Percentiles rank a stretch among this genome's conserved stretches.
Evolutionary conservation across 345 rosid species (phyloP).

Genomic region (Zanthoxylum bungeanum): DNA sequence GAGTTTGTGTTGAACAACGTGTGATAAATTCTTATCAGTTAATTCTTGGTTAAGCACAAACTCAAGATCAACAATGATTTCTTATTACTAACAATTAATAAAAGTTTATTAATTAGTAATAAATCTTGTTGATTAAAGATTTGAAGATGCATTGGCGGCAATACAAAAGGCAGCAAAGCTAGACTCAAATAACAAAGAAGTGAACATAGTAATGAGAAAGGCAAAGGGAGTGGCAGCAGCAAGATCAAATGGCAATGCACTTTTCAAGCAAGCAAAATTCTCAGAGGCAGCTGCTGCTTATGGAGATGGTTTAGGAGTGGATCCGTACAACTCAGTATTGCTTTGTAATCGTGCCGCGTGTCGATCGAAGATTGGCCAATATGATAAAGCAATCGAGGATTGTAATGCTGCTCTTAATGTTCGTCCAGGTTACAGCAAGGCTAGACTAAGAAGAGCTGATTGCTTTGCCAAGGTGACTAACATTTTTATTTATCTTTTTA

Average conservation of each 20-base stretch:
- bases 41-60: no score
- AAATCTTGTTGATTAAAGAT: slow-evolving; percentile 31
- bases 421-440: slow-evolving; percentile 67
- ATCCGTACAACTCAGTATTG: slow-evolving; percentile 70
- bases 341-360: slow-evolving; percentile 89
- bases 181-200: slow-evolving; percentile 72
- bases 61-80: no score
- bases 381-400: slow-evolving; percentile 66
- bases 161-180: slow-evolving; percentile 65
- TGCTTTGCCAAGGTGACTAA: slow-evolving; percentile 66
- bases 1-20: no score
- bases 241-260: slow-evolving; percentile 66
- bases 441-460: slow-evolving; percentile 84
- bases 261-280: slow-evolving; percentile 53
- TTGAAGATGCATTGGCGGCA: slow-evolving; percentile 67
- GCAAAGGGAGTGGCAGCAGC: slow-evolving; percentile 59
- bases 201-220: slow-evolving; percentile 35
- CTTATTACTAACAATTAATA: no score
- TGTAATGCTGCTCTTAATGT: slow-evolving; percentile 63
- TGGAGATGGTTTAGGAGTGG: slow-evolving; percentile 72
- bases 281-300: slow-evolving; percentile 58
- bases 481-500: background rate
- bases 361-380: slow-evolving; percentile 58
- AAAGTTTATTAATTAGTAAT: no score
- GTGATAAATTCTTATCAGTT: no score